These are phyloP conservation scores for Phoma sp. DNA, from an alignment of 2,329 filamentous ascomycete species.

Conservation along the genomic window DNA sequence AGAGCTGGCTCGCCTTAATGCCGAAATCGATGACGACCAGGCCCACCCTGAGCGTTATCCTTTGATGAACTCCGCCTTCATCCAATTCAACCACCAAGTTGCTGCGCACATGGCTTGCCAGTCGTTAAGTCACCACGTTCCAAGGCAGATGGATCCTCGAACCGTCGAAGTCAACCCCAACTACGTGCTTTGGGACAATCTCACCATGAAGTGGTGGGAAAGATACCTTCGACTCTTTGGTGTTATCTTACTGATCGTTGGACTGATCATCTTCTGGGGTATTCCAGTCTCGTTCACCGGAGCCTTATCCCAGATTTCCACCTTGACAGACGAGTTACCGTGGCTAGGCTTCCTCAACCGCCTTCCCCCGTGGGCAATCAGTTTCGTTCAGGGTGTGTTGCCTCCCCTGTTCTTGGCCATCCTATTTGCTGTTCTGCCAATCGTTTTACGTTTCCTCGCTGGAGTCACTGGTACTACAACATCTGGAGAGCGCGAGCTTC, in stretches of 20 bases:
- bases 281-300: constrained; percentile 90
- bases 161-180: constrained; percentile 92
- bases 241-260: constrained; percentile 70
- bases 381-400: constrained; percentile 82
- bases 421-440: constrained; percentile 80
- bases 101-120: constrained; percentile 99
- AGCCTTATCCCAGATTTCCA: constrained; percentile 77
- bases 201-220: constrained; percentile 95
- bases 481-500: constrained; percentile 76
- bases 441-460: constrained; percentile 78
- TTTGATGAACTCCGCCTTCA: constrained; percentile 94
- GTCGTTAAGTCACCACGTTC: constrained; percentile 86
- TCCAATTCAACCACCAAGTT: constrained; percentile 98
- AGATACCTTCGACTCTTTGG: constrained; percentile 75
- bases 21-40: constrained; percentile 93
- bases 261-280: constrained; percentile 87
- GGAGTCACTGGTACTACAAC: constrained; percentile 82
- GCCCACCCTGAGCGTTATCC: constrained; percentile 84
- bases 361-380: constrained; percentile 67
- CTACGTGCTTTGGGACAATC: constrained; percentile 96
- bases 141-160: constrained; percentile 90
- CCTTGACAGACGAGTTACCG: constrained; percentile 67
- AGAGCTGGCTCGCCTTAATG: constrained; percentile 84
- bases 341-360: constrained; percentile 76
- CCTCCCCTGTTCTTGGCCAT: constrained; percentile 79